Conservation (phyloP, 2,329 filamentous ascomycete species). For the Cladosporium oxysporum region DNA sequence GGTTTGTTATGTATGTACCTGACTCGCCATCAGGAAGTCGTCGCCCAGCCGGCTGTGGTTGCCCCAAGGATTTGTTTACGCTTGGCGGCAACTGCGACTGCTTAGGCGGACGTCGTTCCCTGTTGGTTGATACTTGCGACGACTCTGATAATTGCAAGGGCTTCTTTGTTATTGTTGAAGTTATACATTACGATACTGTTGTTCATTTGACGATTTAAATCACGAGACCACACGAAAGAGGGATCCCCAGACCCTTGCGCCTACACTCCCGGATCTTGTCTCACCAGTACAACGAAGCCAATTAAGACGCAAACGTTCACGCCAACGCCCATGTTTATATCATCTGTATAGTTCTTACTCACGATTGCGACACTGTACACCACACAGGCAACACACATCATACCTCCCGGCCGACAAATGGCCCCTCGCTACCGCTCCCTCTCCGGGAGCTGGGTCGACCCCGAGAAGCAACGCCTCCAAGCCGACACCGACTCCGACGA, state of each 20-base stretch:
- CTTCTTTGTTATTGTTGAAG: background rate
- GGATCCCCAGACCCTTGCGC: background rate
- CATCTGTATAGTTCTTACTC: background rate
- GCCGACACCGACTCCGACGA: conserved; percentile 38
- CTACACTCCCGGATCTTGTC: background rate
- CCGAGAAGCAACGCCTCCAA: conserved; percentile 44
- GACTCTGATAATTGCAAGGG: background rate
- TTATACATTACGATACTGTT: background rate
- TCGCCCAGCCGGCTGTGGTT: conserved; percentile 2
- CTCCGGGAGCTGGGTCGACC: conserved; percentile 35
- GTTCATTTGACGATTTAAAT: background rate
- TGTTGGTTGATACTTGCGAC: background rate
- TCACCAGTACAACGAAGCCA: background rate
- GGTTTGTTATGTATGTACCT: background rate
- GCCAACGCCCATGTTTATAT: background rate
- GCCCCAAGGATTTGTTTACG: conserved; percentile 7
- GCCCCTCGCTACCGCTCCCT: conserved; percentile 35
- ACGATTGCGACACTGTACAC: background rate
- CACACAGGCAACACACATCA: background rate
- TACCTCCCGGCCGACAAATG: background rate
- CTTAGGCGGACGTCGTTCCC: background rate
- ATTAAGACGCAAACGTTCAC: background rate
- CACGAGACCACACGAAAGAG: conserved; percentile 1
- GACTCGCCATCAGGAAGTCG: background rate
- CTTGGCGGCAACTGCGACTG: conserved; percentile 3